These are phyloP conservation scores for Fusarium veterinarium DNA, from an alignment of 2,329 filamentous ascomycete genomes.

Conservation along the genomic window DNA sequence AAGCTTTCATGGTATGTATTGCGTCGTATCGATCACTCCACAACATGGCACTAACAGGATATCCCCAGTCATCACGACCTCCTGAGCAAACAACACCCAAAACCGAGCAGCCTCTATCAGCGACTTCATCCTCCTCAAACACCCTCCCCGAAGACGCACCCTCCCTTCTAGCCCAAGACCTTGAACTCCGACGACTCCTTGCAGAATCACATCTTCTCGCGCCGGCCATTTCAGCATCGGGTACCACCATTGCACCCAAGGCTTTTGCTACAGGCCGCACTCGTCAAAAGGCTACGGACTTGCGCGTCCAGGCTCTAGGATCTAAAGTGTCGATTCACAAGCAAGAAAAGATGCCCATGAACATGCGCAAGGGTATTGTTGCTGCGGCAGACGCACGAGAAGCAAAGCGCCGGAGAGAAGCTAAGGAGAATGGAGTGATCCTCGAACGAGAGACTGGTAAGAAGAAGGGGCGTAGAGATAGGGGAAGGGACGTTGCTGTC, in stretches of 20 bases:
- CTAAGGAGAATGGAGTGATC: conserved; percentile 90
- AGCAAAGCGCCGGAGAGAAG: conserved; percentile 78
- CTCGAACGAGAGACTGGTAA: conserved; percentile 70
- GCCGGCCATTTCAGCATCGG: conserved; percentile 57
- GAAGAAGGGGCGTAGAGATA: conserved; percentile 55
- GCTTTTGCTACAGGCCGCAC: conserved; percentile 72
- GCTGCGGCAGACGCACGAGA: conserved; percentile 75
- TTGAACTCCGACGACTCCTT: conserved; percentile 90
- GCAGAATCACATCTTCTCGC: conserved; percentile 88
- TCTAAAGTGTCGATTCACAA: conserved; percentile 79
- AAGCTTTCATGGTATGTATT: conserved; percentile 76
- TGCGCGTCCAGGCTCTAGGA: conserved; percentile 84
- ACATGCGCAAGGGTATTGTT: conserved; percentile 85
- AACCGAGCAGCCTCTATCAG: conserved; percentile 30
- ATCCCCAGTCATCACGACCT: conserved; percentile 59
- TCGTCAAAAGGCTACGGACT: conserved; percentile 83
- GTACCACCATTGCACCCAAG: conserved; percentile 53
- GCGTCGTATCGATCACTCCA: not conserved
- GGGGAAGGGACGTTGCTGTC: conserved; percentile 68
- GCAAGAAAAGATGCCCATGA: conserved; percentile 90
- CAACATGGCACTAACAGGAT: conserved; percentile 9
- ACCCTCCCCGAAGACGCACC: conserved; percentile 67
- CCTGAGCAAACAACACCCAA: conserved; percentile 52
- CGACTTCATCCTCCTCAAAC: conserved; percentile 45
- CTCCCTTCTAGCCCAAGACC: conserved; percentile 87